Evolutionary conservation across 1,284 basidiomycete species (phyloP).

Genomic region (Tilletia setariae): DNA sequence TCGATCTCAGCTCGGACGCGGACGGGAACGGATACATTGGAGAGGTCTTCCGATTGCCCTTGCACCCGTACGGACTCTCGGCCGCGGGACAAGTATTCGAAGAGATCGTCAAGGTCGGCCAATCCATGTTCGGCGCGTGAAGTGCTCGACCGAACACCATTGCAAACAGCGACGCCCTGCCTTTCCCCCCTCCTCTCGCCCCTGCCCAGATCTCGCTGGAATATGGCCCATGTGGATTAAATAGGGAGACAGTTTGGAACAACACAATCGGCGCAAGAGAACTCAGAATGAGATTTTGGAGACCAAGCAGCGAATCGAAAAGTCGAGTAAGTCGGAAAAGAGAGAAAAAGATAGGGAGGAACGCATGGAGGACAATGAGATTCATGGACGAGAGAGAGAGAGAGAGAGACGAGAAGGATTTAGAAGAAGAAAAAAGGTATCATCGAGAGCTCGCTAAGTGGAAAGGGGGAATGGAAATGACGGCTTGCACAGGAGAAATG

Average conservation of each 20-base stretch:
- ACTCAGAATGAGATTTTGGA: neutral
- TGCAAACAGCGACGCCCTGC: too few species aligned
- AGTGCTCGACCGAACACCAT: too few species aligned
- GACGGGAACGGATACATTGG: slow-evolving; percentile 11
- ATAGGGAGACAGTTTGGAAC: too few species aligned
- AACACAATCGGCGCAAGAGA: neutral
- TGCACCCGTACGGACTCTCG: slow-evolving; percentile 1
- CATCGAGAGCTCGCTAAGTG: slow-evolving; percentile 54
- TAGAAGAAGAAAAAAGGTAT: slow-evolving; percentile 29
- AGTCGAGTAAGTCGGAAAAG: slow-evolving; percentile 1
- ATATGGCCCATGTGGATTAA: too few species aligned
- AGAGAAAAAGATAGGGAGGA: slow-evolving; percentile 26
- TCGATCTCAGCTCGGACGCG: neutral
- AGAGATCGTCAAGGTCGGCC: neutral
- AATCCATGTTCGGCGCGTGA: neutral
- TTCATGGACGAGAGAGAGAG: slow-evolving; percentile 4
- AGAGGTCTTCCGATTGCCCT: slow-evolving; percentile 1
- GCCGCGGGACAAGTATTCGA: neutral
- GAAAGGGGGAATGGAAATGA: too few species aligned
- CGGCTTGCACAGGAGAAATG: slow-evolving; percentile 57
- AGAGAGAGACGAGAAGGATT: slow-evolving; percentile 2
- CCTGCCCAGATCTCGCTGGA: too few species aligned
- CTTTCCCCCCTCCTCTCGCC: too few species aligned
- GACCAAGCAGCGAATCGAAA: too few species aligned
- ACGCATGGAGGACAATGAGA: neutral